Evolutionary conservation across 805 yeast species (phyloP).

Genomic region (Candida multigemmis): DNA sequence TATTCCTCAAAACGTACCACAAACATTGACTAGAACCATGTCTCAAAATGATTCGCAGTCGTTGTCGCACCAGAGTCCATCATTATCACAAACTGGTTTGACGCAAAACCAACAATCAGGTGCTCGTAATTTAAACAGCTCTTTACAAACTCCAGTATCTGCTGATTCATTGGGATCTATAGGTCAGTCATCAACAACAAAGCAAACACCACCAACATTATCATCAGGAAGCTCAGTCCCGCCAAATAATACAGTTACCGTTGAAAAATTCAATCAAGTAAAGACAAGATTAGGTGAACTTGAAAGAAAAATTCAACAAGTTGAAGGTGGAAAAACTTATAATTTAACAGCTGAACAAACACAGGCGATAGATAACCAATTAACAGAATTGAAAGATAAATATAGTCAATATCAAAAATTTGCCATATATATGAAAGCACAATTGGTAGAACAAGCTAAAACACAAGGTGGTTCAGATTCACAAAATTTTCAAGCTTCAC

Average conservation of each 20-base stretch:
- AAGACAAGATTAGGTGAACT: slow-evolving; percentile 39
- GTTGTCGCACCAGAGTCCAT: not conserved
- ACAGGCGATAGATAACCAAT: slow-evolving; percentile 37
- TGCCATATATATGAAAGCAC: slow-evolving; percentile 38
- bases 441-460: slow-evolving; percentile 24
- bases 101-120: not conserved
- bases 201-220: slow-evolving; percentile 1
- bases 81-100: slow-evolving; percentile 1
- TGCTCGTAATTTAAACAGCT: slow-evolving; percentile 1
- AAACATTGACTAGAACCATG: not conserved
- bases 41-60: not conserved
- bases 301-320: slow-evolving; percentile 39
- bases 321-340: slow-evolving; percentile 37
- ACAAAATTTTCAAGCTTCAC: slow-evolving; percentile 2
- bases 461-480: slow-evolving; percentile 1
- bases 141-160: not conserved
- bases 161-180: not conserved
- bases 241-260: slow-evolving; percentile 16
- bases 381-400: slow-evolving; percentile 36
- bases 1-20: slow-evolving; percentile 2
- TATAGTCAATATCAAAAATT: slow-evolving; percentile 42
- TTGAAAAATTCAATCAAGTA: slow-evolving; percentile 34
- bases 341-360: slow-evolving; percentile 36
- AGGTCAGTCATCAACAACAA: not conserved
- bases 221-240: slow-evolving; percentile 5